A percentile compares a stretch with the other conserved stretches of the same genome.
phyloP scores from a whole-genome alignment of 192 early-diverging fungal genomes.

The Gaertneriomyces semiglobifer region DNA sequence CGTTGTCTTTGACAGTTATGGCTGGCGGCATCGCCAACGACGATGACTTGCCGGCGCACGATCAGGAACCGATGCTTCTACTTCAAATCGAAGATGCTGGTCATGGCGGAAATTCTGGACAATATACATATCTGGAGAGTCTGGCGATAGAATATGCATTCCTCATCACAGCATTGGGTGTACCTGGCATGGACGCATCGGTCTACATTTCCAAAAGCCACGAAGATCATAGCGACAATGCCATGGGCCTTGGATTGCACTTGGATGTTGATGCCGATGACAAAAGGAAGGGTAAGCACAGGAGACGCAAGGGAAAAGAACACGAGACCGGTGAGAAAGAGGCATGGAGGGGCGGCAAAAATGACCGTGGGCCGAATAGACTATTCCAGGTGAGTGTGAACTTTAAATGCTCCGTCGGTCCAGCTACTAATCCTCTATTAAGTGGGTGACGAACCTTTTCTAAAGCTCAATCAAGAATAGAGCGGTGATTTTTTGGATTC shows the following conservation, averaged over 20 bases:
- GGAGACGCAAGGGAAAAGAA: not conserved
- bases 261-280: not conserved
- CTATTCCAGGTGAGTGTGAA: too few species aligned
- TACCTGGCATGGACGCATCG: not conserved
- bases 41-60: constrained; percentile 6
- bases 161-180: constrained; percentile 23
- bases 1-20: constrained; percentile 14
- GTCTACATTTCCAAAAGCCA: not conserved
- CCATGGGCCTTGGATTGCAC: not conserved
- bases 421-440: too few species aligned
- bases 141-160: constrained; percentile 39
- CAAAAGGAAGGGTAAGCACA: not conserved
- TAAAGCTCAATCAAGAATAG: too few species aligned
- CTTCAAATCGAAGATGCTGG: constrained; percentile 37
- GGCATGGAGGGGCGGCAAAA: not conserved
- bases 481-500: too few species aligned
- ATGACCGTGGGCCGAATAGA: not conserved
- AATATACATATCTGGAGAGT: constrained; percentile 40
- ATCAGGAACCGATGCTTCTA: not conserved
- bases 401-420: too few species aligned
- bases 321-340: not conserved
- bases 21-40: constrained; percentile 20
- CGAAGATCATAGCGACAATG: not conserved
- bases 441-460: too few species aligned
- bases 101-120: constrained; percentile 40